Evolutionary conservation across 1,284 basidiomycete species (phyloP).

Genomic region (Pseudozyma sp.): DNA sequence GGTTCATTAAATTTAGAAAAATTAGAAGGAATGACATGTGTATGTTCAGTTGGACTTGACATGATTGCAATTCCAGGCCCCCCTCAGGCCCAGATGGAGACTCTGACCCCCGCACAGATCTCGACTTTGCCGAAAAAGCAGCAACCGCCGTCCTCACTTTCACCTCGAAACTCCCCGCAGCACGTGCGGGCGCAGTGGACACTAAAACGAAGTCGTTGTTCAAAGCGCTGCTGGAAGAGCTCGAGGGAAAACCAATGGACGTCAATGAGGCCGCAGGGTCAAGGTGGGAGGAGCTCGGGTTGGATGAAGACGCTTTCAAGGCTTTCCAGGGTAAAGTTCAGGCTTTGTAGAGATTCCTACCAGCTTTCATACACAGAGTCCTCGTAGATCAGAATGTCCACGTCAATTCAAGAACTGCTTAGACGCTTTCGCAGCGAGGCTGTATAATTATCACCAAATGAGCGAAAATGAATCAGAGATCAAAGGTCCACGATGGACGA

Average conservation of each 20-base stretch:
- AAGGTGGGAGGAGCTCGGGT: slow-evolving; percentile 20
- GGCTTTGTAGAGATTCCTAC: slow-evolving; percentile 2
- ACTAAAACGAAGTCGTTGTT: slow-evolving; percentile 1
- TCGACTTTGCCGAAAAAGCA: slow-evolving; percentile 84
- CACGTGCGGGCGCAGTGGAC: not conserved
- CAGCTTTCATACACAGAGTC: not conserved
- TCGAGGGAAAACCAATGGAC: slow-evolving; percentile 21
- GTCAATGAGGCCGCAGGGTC: not conserved
- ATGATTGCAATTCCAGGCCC: slow-evolving; percentile 43
- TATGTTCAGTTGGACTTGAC: too few relatives aligned
- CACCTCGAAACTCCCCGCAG: slow-evolving; percentile 26
- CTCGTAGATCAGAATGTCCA: not conserved
- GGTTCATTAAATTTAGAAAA: too few relatives aligned
- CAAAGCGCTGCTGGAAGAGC: slow-evolving; percentile 12
- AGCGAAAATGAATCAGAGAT: not conserved
- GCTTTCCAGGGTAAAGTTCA: slow-evolving; percentile 9
- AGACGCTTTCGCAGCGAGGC: too few relatives aligned
- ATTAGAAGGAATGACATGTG: too few relatives aligned
- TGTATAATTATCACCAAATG: too few relatives aligned
- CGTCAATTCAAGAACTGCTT: not conserved
- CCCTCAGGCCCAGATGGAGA: slow-evolving; percentile 79
- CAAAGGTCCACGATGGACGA: not conserved
- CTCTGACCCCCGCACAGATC: slow-evolving; percentile 74
- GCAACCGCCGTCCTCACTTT: slow-evolving; percentile 73
- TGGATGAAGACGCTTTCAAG: slow-evolving; percentile 13